A percentile compares a stretch with the other conserved stretches of the same genome.
Conservation (phyloP, 176 grass and related monocot species). For the Avena atlantica region DNA sequence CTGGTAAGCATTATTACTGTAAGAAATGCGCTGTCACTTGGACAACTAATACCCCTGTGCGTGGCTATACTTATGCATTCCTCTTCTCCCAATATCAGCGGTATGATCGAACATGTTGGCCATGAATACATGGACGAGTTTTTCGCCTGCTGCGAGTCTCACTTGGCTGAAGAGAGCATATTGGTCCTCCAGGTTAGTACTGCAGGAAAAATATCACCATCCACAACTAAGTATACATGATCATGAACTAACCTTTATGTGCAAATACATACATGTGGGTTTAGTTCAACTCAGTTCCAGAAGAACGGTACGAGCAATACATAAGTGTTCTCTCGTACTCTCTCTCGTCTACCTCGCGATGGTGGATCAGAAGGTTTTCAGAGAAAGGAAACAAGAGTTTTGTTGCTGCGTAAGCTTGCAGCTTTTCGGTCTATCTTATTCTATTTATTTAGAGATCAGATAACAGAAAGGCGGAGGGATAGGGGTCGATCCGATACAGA, state of each 20-base stretch:
- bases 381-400: too few relatives aligned
- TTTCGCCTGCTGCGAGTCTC: background rate
- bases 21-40: background rate
- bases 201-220: background rate
- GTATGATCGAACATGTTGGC: constrained; percentile 27
- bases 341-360: too few relatives aligned
- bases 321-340: too few relatives aligned
- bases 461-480: too few relatives aligned
- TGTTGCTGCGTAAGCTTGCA: too few relatives aligned
- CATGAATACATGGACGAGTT: constrained; percentile 20
- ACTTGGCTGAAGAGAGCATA: background rate
- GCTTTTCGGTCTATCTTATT: too few relatives aligned
- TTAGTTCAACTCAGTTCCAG: background rate
- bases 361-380: too few relatives aligned
- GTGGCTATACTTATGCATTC: background rate
- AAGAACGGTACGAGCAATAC: background rate
- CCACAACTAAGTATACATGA: background rate
- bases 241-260: background rate
- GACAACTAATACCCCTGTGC: background rate
- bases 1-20: background rate
- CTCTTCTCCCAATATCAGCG: background rate
- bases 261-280: background rate
- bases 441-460: too few relatives aligned
- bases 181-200: constrained; percentile 8
- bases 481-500: too few relatives aligned